phyloP scores from a whole-genome alignment of 805 yeast genomes.

The Pichia membranifaciens region DNA sequence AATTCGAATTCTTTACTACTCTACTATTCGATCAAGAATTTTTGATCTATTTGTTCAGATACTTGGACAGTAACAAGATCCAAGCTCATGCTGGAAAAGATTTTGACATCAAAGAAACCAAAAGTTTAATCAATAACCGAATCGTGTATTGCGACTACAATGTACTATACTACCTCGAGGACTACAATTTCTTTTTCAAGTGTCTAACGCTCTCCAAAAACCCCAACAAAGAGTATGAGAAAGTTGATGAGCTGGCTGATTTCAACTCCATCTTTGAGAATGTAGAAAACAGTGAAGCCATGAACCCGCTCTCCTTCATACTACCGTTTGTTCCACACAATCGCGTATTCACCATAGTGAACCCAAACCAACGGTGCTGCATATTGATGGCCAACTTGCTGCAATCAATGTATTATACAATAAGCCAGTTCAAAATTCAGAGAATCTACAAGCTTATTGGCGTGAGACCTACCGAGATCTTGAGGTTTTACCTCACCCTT shows the following conservation, averaged over 20 bases:
- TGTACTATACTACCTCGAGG: constrained; percentile 21
- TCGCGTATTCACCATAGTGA: constrained; percentile 13
- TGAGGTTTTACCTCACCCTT: constrained; percentile 52
- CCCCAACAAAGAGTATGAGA: constrained; percentile 10
- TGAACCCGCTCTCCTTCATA: constrained; percentile 18
- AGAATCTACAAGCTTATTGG: constrained; percentile 61
- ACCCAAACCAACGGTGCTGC: constrained; percentile 38
- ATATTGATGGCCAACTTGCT: constrained; percentile 47
- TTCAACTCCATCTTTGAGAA: constrained; percentile 18
- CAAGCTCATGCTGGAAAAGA: constrained; percentile 22
- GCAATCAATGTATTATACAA: constrained; percentile 48
- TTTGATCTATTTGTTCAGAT: constrained; percentile 34
- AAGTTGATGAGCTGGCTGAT: constrained; percentile 13
- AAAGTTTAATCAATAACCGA: constrained; percentile 24
- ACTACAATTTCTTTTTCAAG: constrained; percentile 16
- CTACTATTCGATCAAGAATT: constrained; percentile 70
- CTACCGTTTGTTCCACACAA: constrained; percentile 28
- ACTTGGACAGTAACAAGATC: constrained; percentile 27
- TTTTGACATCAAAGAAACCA: constrained; percentile 25
- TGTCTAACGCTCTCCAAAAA: constrained; percentile 4
- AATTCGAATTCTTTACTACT: constrained; percentile 67
- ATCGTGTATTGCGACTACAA: constrained; percentile 30
- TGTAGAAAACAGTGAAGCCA: constrained; percentile 10
- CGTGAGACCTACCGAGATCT: constrained; percentile 54
- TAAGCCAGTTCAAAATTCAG: constrained; percentile 62